Conservation (phyloP, 169 alveolate species). For the Plasmodium adleri region DNA sequence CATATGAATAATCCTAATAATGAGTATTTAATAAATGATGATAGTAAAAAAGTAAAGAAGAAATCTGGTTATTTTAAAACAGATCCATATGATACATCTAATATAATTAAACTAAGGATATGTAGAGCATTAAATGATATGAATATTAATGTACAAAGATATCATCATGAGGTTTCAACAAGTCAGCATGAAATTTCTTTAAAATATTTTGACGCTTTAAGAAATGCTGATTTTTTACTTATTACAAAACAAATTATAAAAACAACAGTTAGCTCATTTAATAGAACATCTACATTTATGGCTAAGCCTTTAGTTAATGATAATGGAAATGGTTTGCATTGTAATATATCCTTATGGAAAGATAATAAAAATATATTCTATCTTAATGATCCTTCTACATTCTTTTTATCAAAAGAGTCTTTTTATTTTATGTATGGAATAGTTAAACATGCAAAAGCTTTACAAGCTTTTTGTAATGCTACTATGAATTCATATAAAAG, state of each 20-base stretch:
- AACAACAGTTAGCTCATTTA: constrained; percentile 80
- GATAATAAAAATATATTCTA: constrained; percentile 83
- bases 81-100: constrained; percentile 82
- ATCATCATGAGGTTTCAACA: constrained; percentile 89
- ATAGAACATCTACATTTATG: constrained; percentile 88
- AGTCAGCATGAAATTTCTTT: constrained; percentile 88
- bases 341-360: constrained; percentile 87
- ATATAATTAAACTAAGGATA: constrained; percentile 79
- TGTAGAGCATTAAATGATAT: constrained; percentile 74
- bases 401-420: constrained; percentile 81
- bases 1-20: background rate
- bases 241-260: constrained; percentile 81
- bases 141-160: constrained; percentile 85
- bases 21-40: constrained; percentile 23
- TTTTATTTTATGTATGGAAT: constrained; percentile 86
- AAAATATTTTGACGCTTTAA: constrained; percentile 75
- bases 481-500: constrained; percentile 87
- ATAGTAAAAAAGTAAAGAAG: constrained; percentile 57
- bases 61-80: constrained; percentile 84
- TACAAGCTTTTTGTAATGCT: constrained; percentile 86
- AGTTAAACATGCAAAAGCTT: constrained; percentile 84
- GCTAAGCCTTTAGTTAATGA: constrained; percentile 86
- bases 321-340: constrained; percentile 88
- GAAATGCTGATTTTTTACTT: constrained; percentile 82
- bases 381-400: constrained; percentile 80